phyloP scores from a whole-genome alignment of 257 asterid genomes.

The Gynochthodes officinalis region DNA sequence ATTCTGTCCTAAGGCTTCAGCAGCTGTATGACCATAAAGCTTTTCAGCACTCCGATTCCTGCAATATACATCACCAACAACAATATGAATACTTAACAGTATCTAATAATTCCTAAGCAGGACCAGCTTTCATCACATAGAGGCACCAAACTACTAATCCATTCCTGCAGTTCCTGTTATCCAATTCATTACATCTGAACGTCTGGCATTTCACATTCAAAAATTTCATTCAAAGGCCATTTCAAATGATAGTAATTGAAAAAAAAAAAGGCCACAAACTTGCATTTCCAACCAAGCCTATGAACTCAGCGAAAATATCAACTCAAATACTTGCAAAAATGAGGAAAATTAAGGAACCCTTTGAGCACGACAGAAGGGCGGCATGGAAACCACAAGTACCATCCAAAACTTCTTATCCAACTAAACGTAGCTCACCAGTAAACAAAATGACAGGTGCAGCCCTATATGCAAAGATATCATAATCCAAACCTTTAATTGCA shows the following conservation, averaged over 20 bases:
- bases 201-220: not conserved
- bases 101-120: not conserved
- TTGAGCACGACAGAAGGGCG: constrained; percentile 1
- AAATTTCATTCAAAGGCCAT: not conserved
- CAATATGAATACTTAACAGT: not conserved
- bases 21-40: constrained; percentile 63
- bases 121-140: not conserved
- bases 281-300: constrained; percentile 2
- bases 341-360: constrained; percentile 7
- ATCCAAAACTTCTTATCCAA: not conserved
- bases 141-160: not conserved
- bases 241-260: not conserved
- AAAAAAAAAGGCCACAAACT: constrained; percentile 3
- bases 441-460: not conserved
- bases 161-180: not conserved
- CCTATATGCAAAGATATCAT: not conserved
- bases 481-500: constrained; percentile 15
- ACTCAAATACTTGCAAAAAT: not conserved
- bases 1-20: constrained; percentile 66
- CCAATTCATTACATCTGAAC: not conserved
- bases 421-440: not conserved
- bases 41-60: constrained; percentile 85
- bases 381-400: not conserved
- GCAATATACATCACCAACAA: constrained; percentile 15
- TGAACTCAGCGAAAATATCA: not conserved